Base-by-base conservation (phyloP, 2,329 filamentous ascomycete species). In the Ophiocordyceps camponoti-saundersi region DNA sequence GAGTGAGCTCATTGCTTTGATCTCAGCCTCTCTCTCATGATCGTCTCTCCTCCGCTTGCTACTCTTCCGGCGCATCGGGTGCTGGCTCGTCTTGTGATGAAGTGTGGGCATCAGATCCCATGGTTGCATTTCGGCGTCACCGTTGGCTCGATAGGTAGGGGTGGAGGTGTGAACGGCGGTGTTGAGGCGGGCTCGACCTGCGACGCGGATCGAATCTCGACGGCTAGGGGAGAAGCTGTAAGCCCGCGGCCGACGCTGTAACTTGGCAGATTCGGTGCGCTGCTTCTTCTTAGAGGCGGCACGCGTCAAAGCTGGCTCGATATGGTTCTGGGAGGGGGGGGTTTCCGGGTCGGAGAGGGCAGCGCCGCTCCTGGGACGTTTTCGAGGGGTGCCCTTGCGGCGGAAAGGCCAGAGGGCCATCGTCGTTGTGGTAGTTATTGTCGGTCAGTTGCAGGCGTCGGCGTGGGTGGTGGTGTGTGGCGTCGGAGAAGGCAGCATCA, bases 391-490 rank as follows among this genome's bases (percentile, higher is more conserved):
- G 5, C 75, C 80, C 66, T 74, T 81, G 58, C 82, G 79, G 64
- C 80, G 73, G 65, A 93, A 94, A 51, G 81, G 85, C 87, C 86
- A 93, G 64, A 89, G 69, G 61, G 81, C 78, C 85, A 90, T 90
- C 26, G n/a, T 36, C 29, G n/a, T 10, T 26, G 8, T 29, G 11
- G 26, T 29, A n/a, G n/a, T 29, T 6, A 29, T 29, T 36, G 40
- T 32, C 13, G 23, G 21, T 41, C 15, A 44, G 32, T 47, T 36
- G 22, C 42, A 36, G 46, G 42, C 44, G 34, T 45, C 23, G 20
- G 48, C 36, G 18, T 21, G n/a, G 16, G 36, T 20, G 15, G 36
- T 20, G 18, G 32, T n/a, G 32, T 15, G 32, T 13, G 48, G 46
- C 44, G 45, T 43, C 39, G 42, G 42, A 40, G 36, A 29, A 29